Base-by-base conservation (phyloP, 2,329 filamentous ascomycete species). In the Plenodomus biglobosus region DNA sequence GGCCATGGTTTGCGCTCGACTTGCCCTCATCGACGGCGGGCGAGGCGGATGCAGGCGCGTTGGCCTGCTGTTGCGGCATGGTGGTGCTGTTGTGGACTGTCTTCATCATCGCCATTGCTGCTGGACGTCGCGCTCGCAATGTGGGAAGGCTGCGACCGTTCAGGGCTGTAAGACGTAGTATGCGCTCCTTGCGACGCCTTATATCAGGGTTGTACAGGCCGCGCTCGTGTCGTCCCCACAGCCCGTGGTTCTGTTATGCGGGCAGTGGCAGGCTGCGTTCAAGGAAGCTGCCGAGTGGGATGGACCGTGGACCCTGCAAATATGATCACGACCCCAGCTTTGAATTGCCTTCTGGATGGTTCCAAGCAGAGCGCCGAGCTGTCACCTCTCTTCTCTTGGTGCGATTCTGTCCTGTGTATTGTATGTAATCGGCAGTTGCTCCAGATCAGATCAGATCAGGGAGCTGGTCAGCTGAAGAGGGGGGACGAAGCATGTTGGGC, bases 1-100 rank as follows among this genome's bases (percentile, higher is more conserved):
- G 51, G 34, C 62, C 47, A 42, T 55, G 56, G 35, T 62, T 61
- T 39, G 61, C 62, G n/a, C 51, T 48, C 8, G 64, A 41, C 45
- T 58, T 62, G 50, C 48, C 56, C 37, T 64, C 62, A 39, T 50
- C 46, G 37, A 44, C 52, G 18, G 53, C 42, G 37, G 56, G 50
- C 42, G 62, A 50, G 46, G 50, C 46, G 50, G 64, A 46, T 50
- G 53, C 24, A 40, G 44, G 44, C 40, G 48, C 36, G 41, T 48
- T 51, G 50, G 46, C 24, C 46, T 47, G 48, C 30, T 40, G 54
- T 22, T 53, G 19, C 20, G 38, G 6, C 8, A 39, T 13, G 53
- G 21, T 27, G 42, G 42, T 40, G 45, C 13, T 38, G 42, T 43
- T 51, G 18, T 42, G 38, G 19, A 42, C 40, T 6, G 52, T 41